Conservation (phyloP, 2,329 filamentous ascomycete genomes). For the Chaetomium strumarium region DNA sequence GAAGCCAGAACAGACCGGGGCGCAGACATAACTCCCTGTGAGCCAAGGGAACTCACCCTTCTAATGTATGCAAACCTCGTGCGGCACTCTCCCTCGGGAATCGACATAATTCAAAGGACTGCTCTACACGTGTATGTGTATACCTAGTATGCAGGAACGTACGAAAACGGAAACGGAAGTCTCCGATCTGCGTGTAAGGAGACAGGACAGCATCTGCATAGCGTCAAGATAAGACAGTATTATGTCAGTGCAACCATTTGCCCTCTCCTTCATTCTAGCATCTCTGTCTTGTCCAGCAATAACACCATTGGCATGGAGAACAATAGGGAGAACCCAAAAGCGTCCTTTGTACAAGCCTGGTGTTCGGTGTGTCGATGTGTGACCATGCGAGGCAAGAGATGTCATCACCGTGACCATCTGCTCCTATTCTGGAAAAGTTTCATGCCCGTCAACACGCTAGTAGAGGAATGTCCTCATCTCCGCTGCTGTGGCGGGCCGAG, state of each 20-base stretch:
- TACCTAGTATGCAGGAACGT: conserved; percentile 9
- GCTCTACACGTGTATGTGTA: background rate
- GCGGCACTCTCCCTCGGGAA: background rate
- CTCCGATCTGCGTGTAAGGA: background rate
- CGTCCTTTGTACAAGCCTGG: background rate
- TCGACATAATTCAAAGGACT: too few species aligned
- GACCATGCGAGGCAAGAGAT: conserved; percentile 12
- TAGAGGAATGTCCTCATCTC: conserved; percentile 17
- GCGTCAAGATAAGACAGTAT: conserved; percentile 16
- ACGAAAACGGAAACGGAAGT: conserved; percentile 1
- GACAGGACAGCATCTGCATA: conserved; percentile 14
- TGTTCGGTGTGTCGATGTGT: background rate
- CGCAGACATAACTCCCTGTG: background rate
- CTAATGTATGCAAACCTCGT: background rate
- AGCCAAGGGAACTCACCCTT: background rate
- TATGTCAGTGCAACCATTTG: background rate
- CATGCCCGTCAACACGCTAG: background rate
- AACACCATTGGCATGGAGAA: conserved; percentile 3
- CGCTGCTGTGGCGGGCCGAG: conserved; percentile 14
- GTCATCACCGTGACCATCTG: background rate
- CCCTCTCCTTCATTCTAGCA: background rate
- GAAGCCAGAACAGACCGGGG: background rate
- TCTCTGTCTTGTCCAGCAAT: background rate
- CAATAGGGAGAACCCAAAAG: background rate
- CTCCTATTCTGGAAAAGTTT: background rate